A percentile compares a stretch with the other conserved stretches of the same genome.
These are phyloP conservation scores for Dendrostoma leiphaemia DNA, from an alignment of 2,329 filamentous ascomycete species.

Conservation along the genomic window DNA sequence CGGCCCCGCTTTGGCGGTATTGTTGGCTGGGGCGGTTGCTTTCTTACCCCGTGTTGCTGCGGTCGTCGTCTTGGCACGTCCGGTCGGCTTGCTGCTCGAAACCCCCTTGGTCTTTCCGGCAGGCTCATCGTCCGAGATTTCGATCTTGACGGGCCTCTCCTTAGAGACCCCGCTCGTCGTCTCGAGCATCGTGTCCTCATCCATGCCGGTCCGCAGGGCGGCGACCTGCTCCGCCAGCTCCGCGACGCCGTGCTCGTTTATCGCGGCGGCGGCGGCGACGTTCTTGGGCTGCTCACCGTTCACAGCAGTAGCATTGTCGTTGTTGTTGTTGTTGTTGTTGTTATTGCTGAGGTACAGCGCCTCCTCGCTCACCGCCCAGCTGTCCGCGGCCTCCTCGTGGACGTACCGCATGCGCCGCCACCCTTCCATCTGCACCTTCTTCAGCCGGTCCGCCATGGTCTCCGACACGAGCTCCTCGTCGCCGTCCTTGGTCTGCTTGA, in stretches of 20 bases:
- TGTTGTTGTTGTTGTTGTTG: conserved; percentile 21
- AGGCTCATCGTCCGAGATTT: conserved; percentile 20
- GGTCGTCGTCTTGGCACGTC: conserved; percentile 5
- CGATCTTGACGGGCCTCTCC: conserved; percentile 24
- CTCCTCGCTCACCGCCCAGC: conserved; percentile 74
- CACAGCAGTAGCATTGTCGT: conserved; percentile 16
- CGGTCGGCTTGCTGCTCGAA: not conserved
- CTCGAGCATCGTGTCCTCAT: conserved; percentile 29
- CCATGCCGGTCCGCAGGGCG: conserved; percentile 27
- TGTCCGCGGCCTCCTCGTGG: conserved; percentile 73
- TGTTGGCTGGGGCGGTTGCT: conserved; percentile 6
- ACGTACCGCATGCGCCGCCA: conserved; percentile 81
- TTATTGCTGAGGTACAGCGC: conserved; percentile 57
- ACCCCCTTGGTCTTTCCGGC: too few species aligned
- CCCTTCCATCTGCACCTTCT: conserved; percentile 73
- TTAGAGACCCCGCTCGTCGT: conserved; percentile 27
- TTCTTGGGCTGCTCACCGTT: conserved; percentile 21
- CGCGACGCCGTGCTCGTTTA: conserved; percentile 4
- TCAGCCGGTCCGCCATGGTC: conserved; percentile 74
- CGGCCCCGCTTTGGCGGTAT: conserved; percentile 2
- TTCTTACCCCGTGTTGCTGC: conserved; percentile 15
- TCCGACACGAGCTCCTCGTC: conserved; percentile 56
- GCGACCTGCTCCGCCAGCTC: conserved; percentile 20
- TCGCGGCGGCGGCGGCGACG: not conserved
- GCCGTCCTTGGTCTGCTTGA: conserved; percentile 72